Evolutionary conservation across 106 monocot species (phyloP), one percentile per base, ranked within the genome.

Genomic region (Dactylorhiza incarnata): DNA sequence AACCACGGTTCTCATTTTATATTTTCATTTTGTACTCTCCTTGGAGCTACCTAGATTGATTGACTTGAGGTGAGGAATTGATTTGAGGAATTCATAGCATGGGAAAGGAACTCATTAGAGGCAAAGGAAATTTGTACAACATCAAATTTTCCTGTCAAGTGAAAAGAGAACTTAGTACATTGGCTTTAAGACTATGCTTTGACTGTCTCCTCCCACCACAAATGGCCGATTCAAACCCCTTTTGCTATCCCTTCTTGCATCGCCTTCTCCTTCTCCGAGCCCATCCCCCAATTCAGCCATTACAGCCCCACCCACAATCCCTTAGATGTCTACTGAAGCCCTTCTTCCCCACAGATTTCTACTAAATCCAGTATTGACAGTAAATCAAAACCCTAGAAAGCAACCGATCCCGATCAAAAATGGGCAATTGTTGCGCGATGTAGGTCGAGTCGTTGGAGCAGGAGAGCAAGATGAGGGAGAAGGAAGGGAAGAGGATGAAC

Each of bases 41-140:
- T 22, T 49, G 49, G 37, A 12, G 5, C 15, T 37, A 90, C 89
- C 89, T 87, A 86, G 52, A 90, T 68, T 48, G 82, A 77, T 68
- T 84, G 82, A 82, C 77, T 82, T 67, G 81, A 67, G 45, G 71
- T 45, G 67, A 90, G 74, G 50, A 86, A 87, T 5, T 84, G 86
- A 67, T 78, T 83, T 63, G 84, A 73, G 74, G 84, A 79, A 78
- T 81, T 76, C 59, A 78, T 84, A 44, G 55, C 25, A 71, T 84
- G 79, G 47, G 80, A 47, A 37, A 77, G 75, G 76, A 76, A 72
- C 53, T 52, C 78, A 61, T 29, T 65, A 19, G 84, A 79, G 49
- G 65, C 77, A 61, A 65, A 14, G 70, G 80, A 67, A 82, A 71
- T 45, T 51, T 86, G 81, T 55, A 53, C 49, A 52, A 82, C 82